Evolutionary conservation across 129 eudicot species (phyloP), one percentile per base, ranked within the genome.

Genomic region (Dittrichia graveolens): DNA sequence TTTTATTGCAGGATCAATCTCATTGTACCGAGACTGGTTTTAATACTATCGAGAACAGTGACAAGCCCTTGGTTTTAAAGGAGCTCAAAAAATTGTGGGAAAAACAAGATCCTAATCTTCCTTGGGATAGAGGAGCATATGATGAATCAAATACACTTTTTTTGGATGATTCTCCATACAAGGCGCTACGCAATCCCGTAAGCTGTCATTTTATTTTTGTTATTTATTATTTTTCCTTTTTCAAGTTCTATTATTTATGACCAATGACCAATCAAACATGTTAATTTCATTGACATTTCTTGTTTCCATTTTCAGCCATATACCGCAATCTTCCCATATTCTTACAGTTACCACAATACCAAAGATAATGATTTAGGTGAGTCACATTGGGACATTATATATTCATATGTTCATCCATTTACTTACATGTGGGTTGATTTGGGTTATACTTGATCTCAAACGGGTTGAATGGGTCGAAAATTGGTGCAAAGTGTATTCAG

Each of bases 71-170:
- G 55, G 61, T 92, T 48, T 66, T 87, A 13, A 92, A 92, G 89
- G 91, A 92, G 71, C 85, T 92, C 2, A 85, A 82, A 54, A 89
- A 77, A n/a, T 80, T 92, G 48, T 92, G 98, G 98, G 91, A 85
- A 40, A 82, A 87, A 72, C 71, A 69, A 67, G 95, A 83, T 42
- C 74, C 80, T 19, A 76, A 65, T 76, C 98, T 92, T 80, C 94
- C 91, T 0, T 87, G 95, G 96, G 69, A 82, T 65, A 84, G 6
- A 71, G 96, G 94, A 62, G 87, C 58, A 9, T 89, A 85, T 78
- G 77, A 87, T 68, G 88, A 78, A 67, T 74, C 91, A 46, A 89
- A 92, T 61, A 92, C 98, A 34, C 78, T 92, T 45, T 56, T 92
- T 79, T 72, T 92, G 72, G 98, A 92, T 71, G 93, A 85, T 83